Evolutionary conservation across 208 protist genomes (phyloP), one percentile per base, ranked within the genome.

Genomic region (Tritrichomonas foetus): DNA sequence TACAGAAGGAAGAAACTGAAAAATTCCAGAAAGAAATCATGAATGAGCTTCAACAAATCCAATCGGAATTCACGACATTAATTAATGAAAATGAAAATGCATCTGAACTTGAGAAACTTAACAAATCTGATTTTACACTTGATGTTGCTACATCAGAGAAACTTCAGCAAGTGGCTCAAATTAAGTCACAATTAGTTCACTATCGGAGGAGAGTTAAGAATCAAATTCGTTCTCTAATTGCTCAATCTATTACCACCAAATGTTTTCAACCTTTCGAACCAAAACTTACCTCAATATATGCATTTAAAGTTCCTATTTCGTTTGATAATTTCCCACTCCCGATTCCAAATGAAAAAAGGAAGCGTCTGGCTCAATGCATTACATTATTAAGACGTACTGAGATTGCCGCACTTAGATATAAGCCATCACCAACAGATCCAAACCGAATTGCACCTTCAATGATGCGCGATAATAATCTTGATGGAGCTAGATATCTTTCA

Each of bases 271-370:
- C 78, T 53, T 89, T 55, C 57, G 78, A 89, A 39, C 78, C 78
- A 20, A 89, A 89, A 50, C 22, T 89, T 1, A 89, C 78, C 14
- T 57, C 78, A 53, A 57, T 89, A n/a, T 89, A 89, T 50, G 33
- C 47, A 9, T 89, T 89, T n/a, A 89, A 89, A 36, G 57, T 27
- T 47, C 41, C 41, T 39, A 57, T 89, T 13, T 47, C 44, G 3
- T 89, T 89, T 47, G 78, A 89, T 39, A 89, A 89, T 50, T 89
- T 89, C 30, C 78, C 78, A 57, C 20, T 89, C 14, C 78, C 78
- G 11, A 57, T 89, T 61, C 41, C 30, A 0, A 57, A 13, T n/a
- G 78, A 49, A 9, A 89, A 89, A 89, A 36, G 14, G 8, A 44
- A 89, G 22, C 41, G 78, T 33, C 20, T 27, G 2, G 14, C 30